Base-by-base conservation (phyloP, 495 filamentous ascomycete genomes). In the Cercophora newfieldiana region DNA sequence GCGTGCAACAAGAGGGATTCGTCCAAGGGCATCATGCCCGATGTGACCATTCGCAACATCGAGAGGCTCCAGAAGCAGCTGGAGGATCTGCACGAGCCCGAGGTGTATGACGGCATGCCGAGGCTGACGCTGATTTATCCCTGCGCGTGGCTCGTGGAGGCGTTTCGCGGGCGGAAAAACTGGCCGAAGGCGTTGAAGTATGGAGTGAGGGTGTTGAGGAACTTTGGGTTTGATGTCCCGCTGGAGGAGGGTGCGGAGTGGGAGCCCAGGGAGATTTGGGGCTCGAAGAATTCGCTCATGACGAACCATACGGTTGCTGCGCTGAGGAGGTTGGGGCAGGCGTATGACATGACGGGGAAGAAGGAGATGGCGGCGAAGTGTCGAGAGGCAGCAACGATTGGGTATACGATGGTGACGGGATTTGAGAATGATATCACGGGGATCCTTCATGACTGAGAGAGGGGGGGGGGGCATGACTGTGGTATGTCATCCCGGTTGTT, bases 91-190 rank as follows among this genome's bases (percentile, higher is more conserved):
- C 77, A 80, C 63, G 78, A 80, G 66, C 16, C 24, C 0, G 71
- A 72, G 8, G 62, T 80, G 1, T 82, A 81, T 53, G 77, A 67
- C 2, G 29, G 3, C 1, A 31, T 81, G 21, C 80, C 80, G 12
- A 56, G 79, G 24, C 69, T 82, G 44, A 73, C 74, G 53, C 71
- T 81, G 26, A 71, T 81, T n/a, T 79, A 79, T 54, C 78, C 79
- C 30, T 72, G 65, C 19, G 77, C 81, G 55, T 82, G 77, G 73
- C 67, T 81, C 3, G 71, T 74, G n/a, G 74, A 72, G 61, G 79
- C 79, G 47, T 71, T 78, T 66, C 67, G 75, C 1, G 68, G 69
- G 16, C 61, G 68, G 12, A 78, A 78, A 69, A 80, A 82, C 66
- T 65, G 71, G 24, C 65, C 66, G 19, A 82, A 79, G 68, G 78